Percentiles rank a stretch among this genome's conserved stretches.
Evolutionary conservation across 23 red algal species (phyloP).

Genomic region (Cyanidiococcus yangmingshanensis): DNA sequence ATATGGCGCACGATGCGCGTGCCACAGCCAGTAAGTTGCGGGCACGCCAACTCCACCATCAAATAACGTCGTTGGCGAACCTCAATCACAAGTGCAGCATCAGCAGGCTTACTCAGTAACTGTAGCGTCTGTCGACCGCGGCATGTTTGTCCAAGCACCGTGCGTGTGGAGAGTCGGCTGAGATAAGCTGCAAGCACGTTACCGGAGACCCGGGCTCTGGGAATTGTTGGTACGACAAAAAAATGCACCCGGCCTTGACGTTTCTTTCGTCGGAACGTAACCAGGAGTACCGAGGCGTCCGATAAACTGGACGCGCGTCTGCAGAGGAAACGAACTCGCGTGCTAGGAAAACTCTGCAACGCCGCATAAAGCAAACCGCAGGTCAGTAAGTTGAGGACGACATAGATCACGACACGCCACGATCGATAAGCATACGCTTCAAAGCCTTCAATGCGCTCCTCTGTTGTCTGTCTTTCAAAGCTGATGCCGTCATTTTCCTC

Average conservation of each 20-base stretch:
- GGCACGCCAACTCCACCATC: not conserved
- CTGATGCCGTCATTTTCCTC: not conserved
- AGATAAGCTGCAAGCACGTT: not conserved
- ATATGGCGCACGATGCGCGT: not conserved
- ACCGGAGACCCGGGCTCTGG: not conserved
- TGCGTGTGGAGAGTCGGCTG: not conserved
- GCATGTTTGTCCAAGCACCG: not conserved
- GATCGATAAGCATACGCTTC: not conserved
- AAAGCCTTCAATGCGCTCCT: slow-evolving; percentile 4
- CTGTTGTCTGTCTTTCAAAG: not conserved
- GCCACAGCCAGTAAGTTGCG: not conserved
- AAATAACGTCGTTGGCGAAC: slow-evolving; percentile 12
- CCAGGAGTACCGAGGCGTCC: not conserved
- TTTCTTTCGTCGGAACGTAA: not conserved
- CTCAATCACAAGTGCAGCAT: not conserved
- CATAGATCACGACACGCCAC: not conserved
- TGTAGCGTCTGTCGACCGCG: not conserved
- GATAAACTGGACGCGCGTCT: not conserved
- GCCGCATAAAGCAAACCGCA: not conserved
- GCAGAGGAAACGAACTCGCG: not conserved
- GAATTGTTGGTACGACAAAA: not conserved
- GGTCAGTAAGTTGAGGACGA: not conserved
- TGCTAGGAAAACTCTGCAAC: slow-evolving; percentile 5
- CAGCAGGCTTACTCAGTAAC: not conserved
- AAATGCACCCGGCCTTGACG: not conserved